These are phyloP conservation scores for Tolypocladium endophyticum DNA, from an alignment of 2,329 filamentous ascomycete species.

Conservation along the genomic window DNA sequence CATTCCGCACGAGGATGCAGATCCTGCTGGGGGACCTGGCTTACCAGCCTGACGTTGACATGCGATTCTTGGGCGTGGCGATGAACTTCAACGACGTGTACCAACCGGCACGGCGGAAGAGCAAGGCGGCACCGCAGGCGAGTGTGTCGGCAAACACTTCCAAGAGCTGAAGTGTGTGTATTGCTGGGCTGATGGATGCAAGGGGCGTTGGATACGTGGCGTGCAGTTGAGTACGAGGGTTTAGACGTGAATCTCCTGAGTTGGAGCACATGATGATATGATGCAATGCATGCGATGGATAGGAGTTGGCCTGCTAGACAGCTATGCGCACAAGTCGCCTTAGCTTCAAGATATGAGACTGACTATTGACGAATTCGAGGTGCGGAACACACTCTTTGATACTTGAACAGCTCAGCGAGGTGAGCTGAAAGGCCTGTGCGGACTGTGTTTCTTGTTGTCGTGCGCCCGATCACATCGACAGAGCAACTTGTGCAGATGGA, in stretches of 20 bases:
- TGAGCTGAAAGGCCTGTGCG: neutral
- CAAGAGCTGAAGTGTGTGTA: constrained; percentile 12
- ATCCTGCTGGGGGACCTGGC: constrained; percentile 80
- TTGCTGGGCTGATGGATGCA: neutral
- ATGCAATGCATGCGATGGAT: neutral
- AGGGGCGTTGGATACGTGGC: neutral
- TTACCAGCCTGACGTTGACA: constrained; percentile 88
- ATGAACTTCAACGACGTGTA: constrained; percentile 99
- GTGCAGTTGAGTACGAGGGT: neutral
- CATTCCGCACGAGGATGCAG: constrained; percentile 70
- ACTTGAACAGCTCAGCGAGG: neutral
- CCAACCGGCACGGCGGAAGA: constrained; percentile 59
- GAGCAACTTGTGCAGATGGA: neutral
- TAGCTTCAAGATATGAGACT: neutral
- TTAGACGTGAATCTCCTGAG: neutral
- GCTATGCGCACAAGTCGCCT: neutral
- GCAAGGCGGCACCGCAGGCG: constrained; percentile 22
- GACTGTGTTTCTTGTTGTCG: neutral
- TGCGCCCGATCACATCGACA: neutral
- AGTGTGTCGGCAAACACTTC: constrained; percentile 12
- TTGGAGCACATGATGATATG: neutral
- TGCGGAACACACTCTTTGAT: too few species aligned
- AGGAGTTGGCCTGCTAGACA: neutral
- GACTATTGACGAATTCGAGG: neutral
- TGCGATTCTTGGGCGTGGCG: constrained; percentile 88